Base-by-base conservation (phyloP, 2,329 filamentous ascomycete species). In the Periconia digitata region DNA sequence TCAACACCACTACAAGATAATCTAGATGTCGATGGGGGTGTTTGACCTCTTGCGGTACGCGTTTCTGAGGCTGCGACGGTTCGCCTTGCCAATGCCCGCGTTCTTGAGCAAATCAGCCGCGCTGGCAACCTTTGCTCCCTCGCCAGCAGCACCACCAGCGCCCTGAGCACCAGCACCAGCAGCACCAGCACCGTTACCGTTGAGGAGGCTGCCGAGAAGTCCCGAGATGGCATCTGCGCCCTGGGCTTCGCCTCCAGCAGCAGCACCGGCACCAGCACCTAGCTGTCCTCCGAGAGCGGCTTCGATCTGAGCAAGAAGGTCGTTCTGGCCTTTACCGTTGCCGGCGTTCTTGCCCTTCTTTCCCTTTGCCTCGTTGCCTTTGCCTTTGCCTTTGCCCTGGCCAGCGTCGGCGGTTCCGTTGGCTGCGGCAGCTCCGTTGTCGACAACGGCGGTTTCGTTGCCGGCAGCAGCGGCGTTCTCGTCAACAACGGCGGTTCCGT, bases 301-400 rank as follows among this genome's bases (percentile, higher is more conserved):
- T n/a, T 45, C 37, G 15, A 40, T 43, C 13, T 35, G 41, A 15
- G 44, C 29, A 29, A 47, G 40, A 29, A 29, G 40, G 29, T 23
- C 29, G 24, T 10, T 21, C n/a, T 46, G 21, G 43, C 23, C 36
- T 17, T 58, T 52, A 8, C 47, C 55, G 15, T 55, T 52, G 15
- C 46, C 48, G 18, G 51, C 52, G 21, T 24, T 16, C 8, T 36
- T 16, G 16, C 20, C 42, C 23, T 42, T 29, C 6, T 43, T 35
- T 24, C 34, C 35, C 6, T 18, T 22, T 10, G 6, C 39, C 24
- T 48, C n/a, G n/a, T n/a, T n/a, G n/a, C n/a, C n/a, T 10, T 32
- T 49, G 20, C 42, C 43, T 5, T 47, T 48, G 15, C 50, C 50
- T 12, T 49, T 48, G 16, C 12, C 24, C 24, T 27, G 24, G 22